Conservation (phyloP, 805 yeast species). For the Kodamaea fukazawae region DNA sequence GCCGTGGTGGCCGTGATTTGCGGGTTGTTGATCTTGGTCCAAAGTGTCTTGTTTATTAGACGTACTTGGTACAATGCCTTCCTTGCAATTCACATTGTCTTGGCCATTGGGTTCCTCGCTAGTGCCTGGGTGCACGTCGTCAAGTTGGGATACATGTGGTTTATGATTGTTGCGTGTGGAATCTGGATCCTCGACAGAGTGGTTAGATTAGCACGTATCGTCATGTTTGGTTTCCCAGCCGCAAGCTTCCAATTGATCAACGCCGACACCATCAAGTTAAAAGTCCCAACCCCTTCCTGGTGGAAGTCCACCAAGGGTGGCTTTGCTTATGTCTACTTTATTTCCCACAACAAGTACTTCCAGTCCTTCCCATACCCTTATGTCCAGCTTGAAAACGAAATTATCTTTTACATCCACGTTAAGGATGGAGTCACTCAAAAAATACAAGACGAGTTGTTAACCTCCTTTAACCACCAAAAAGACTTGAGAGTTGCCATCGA, state of each 20-base stretch:
- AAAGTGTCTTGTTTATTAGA: conserved; percentile 32
- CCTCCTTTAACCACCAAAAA: conserved; percentile 24
- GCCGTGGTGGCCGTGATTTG: conserved; percentile 32
- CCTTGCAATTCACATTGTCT: conserved; percentile 30
- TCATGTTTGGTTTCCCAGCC: conserved; percentile 36
- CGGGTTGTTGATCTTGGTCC: conserved; percentile 29
- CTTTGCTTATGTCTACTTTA: conserved; percentile 54
- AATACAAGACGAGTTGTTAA: conserved; percentile 22
- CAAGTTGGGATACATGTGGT: conserved; percentile 28
- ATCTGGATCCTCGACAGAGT: conserved; percentile 38
- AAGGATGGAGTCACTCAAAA: conserved; percentile 53
- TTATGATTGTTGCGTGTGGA: conserved; percentile 30
- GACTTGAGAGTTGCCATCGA: conserved; percentile 47
- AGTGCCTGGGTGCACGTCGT: conserved; percentile 47
- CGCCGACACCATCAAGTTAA: conserved; percentile 35
- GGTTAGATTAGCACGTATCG: conserved; percentile 26
- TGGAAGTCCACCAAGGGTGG: conserved; percentile 50
- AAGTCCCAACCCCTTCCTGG: conserved; percentile 32
- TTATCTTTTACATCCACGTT: conserved; percentile 49
- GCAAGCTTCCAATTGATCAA: conserved; percentile 30
- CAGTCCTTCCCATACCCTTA: conserved; percentile 69
- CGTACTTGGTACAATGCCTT: conserved; percentile 37
- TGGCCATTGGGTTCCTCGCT: conserved; percentile 44
- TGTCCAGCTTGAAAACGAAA: conserved; percentile 27
- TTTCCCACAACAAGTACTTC: conserved; percentile 50